Percentiles rank a stretch among this genome's conserved stretches.
These are phyloP conservation scores for Didymella exigua DNA, from an alignment of 2,329 filamentous ascomycete genomes.

Conservation along the genomic window DNA sequence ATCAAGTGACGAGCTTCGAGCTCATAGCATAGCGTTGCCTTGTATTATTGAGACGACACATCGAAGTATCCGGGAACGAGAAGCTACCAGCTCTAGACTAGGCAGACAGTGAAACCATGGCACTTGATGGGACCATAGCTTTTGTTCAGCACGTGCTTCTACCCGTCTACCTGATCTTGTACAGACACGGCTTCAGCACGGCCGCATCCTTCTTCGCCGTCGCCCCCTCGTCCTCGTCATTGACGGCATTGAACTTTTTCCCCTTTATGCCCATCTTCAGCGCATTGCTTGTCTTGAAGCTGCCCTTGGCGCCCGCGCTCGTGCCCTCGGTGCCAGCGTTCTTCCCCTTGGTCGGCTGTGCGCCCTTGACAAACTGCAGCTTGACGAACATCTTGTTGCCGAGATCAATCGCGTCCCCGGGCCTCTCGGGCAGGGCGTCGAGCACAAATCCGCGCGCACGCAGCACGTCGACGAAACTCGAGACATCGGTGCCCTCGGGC, in stretches of 20 bases:
- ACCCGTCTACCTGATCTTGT: slow-evolving; percentile 75
- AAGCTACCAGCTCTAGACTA: neutral
- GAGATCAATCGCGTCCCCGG: slow-evolving; percentile 72
- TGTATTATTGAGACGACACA: slow-evolving; percentile 15
- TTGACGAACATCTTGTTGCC: slow-evolving; percentile 98
- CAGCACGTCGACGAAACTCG: slow-evolving; percentile 83
- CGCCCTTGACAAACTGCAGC: slow-evolving; percentile 92
- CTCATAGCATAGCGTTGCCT: slow-evolving; percentile 1
- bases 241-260: slow-evolving; percentile 36
- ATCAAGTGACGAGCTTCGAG: neutral
- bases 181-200: slow-evolving; percentile 93
- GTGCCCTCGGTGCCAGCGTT: slow-evolving; percentile 57
- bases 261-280: slow-evolving; percentile 58
- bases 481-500: slow-evolving; percentile 79
- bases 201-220: slow-evolving; percentile 66
- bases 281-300: slow-evolving; percentile 65
- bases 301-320: slow-evolving; percentile 53
- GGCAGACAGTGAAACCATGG: neutral
- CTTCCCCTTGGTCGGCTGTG: slow-evolving; percentile 76
- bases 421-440: slow-evolving; percentile 58
- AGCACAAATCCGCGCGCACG: slow-evolving; percentile 83
- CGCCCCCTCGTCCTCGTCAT: slow-evolving; percentile 59
- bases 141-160: neutral
- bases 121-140: neutral
- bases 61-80: neutral